Evolutionary conservation across 1,284 basidiomycete species (phyloP), one percentile per base, ranked within the genome.

Genomic region (Ceratobasidium sp.): DNA sequence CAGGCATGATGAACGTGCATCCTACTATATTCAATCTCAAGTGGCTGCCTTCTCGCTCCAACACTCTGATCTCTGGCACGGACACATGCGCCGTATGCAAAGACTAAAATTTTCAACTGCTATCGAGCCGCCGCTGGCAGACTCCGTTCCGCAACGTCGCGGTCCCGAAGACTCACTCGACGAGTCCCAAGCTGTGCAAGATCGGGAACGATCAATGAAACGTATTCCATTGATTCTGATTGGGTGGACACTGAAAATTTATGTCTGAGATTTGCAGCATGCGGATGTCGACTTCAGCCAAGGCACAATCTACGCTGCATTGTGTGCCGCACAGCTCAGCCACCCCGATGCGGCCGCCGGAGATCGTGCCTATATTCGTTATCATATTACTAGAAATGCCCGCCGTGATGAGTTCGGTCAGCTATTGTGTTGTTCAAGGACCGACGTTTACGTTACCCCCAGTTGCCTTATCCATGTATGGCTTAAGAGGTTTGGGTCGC

Each of bases 111-210:
- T 36, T 67, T 41, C 36, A 21, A n/a, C 9, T 8, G 6, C 18
- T 26, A 53, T 30, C 26, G 26, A 30, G 12, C 18, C 12, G 12
- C 18, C 30, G 21, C 30, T 34, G 23, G 28, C 46, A 50, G 1
- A n/a, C n/a, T 58, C 57, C 28, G 43, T 21, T 12, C 48, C 48
- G 55, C 8, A 58, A 26, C 32, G 14, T 26, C n/a, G 30, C 64
- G 64, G 64, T 67, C 36, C 64, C 64, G 64, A 67, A 55, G n/a
- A 67, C 18, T 52, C 21, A 18, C 48, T 67, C 64, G 50, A 55
- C 34, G 34, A 14, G 34, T 55, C n/a, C 59, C n/a, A 21, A 14
- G 48, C 46, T 21, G 48, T 53, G 32, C 28, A 36, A 36, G 34
- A 52, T 55, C 64, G 50, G 48, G 50, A 26, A 64, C 45, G 36